These are phyloP conservation scores for Fusarium acutatum DNA, from an alignment of 2,329 filamentous ascomycete species.

Conservation along the genomic window DNA sequence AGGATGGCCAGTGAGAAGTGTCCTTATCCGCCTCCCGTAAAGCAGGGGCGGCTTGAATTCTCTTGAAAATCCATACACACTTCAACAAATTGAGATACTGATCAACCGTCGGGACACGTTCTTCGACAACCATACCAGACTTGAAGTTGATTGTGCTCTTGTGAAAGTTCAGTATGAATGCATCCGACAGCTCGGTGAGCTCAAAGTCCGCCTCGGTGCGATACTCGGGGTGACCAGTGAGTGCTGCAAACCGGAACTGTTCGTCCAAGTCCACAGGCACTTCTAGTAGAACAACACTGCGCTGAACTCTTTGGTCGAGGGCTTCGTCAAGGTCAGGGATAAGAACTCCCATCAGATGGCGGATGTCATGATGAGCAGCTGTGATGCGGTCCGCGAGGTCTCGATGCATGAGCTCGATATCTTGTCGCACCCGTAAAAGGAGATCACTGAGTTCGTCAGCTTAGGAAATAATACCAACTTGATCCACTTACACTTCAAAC, in stretches of 20 bases:
- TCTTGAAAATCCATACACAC: constrained; percentile 45
- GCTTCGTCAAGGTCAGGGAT: constrained; percentile 40
- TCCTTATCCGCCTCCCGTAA: constrained; percentile 22
- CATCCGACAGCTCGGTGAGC: constrained; percentile 44
- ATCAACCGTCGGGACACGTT: constrained; percentile 33
- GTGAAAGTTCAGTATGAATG: constrained; percentile 44
- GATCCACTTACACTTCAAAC: constrained; percentile 46
- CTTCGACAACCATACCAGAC: constrained; percentile 40
- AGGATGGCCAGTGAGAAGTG: constrained; percentile 49
- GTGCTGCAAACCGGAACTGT: constrained; percentile 36
- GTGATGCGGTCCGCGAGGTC: constrained; percentile 38
- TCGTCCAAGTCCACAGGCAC: constrained; percentile 39
- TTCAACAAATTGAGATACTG: constrained; percentile 47
- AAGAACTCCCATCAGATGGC: constrained; percentile 38
- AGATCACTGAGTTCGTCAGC: constrained; percentile 41
- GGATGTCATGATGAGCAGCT: constrained; percentile 35
- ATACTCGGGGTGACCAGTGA: constrained; percentile 33
- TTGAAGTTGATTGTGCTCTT: constrained; percentile 38
- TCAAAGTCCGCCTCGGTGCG: constrained; percentile 33
- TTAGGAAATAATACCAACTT: neutral
- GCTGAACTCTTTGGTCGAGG: constrained; percentile 31
- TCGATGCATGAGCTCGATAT: constrained; percentile 41
- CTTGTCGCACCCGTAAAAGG: constrained; percentile 40
- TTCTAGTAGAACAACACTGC: constrained; percentile 8
- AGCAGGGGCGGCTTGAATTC: constrained; percentile 25